Conservation (phyloP, 176 grass and related monocot species). For the Sorghum bicolor region DNA sequence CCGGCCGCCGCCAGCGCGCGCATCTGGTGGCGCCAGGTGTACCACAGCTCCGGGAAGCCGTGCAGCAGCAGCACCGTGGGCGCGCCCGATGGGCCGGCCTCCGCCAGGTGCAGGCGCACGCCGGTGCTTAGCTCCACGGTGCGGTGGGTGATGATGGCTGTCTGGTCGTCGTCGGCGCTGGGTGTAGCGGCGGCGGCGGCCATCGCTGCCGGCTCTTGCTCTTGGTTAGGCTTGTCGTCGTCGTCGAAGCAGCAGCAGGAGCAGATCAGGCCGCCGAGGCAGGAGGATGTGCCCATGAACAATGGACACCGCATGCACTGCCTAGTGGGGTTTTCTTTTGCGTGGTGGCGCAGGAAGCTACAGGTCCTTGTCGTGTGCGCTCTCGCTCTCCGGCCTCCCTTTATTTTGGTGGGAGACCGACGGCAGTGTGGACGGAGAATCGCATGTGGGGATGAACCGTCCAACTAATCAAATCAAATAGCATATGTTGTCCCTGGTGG, state of each 20-base stretch:
- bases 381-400: no score
- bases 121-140: constrained; percentile 37
- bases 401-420: no score
- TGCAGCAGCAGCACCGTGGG: constrained; percentile 44
- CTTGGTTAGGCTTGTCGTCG: background rate
- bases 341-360: background rate
- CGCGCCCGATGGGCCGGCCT: constrained; percentile 12
- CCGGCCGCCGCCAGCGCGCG: constrained; percentile 25
- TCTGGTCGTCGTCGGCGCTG: background rate
- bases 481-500: no score
- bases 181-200: background rate
- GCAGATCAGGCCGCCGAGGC: background rate
- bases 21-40: constrained; percentile 59
- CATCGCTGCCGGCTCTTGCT: background rate
- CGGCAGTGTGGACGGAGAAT: background rate
- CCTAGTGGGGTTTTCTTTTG: background rate
- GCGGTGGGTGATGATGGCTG: constrained; percentile 30
- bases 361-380: no score
- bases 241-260: background rate
- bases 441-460: background rate
- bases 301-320: background rate
- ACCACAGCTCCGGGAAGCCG: constrained; percentile 56
- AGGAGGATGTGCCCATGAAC: background rate
- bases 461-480: no score
- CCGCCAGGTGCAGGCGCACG: constrained; percentile 41